A percentile compares a stretch with the other conserved stretches of the same genome.
Evolutionary conservation across 148 eudicot genomes (phyloP).

Genomic region (Drosera capensis): DNA sequence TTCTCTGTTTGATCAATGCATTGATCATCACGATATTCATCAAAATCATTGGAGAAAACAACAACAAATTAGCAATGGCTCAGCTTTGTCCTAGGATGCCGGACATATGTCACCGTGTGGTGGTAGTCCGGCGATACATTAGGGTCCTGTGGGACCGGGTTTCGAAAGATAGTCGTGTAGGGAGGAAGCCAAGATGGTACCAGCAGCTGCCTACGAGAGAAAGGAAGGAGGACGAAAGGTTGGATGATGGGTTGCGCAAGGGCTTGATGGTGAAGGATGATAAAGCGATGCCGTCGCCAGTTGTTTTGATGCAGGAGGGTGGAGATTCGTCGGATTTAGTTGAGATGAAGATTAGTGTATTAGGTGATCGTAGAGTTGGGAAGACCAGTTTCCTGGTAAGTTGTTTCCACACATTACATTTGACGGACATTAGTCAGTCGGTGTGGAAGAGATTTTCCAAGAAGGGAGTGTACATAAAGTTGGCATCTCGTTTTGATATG

Average conservation of each 20-base stretch:
- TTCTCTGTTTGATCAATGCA: no score
- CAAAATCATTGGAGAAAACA: background rate
- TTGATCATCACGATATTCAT: background rate
- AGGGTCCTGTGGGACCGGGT: conserved; percentile 15
- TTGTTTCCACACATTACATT: background rate
- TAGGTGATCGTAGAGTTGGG: conserved; percentile 68
- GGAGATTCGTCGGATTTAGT: conserved; percentile 24
- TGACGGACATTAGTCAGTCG: no score
- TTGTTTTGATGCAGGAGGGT: background rate
- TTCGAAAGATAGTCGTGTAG: background rate
- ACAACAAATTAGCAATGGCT: conserved; percentile 10
- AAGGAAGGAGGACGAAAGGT: no score
- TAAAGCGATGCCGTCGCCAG: background rate
- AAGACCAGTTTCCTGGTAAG: conserved; percentile 38
- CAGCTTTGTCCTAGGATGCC: conserved; percentile 11
- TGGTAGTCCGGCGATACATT: conserved; percentile 12
- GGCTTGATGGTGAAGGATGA: background rate
- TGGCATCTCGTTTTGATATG: no score
- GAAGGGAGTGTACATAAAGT: no score
- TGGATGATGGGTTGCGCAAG: background rate
- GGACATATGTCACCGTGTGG: conserved; percentile 9
- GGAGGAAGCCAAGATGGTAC: conserved; percentile 18
- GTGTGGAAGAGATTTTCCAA: no score
- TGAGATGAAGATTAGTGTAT: conserved; percentile 41
- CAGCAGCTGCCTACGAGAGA: conserved; percentile 10